Evolutionary conservation across 2,329 filamentous ascomycete genomes (phyloP).

Genomic region (Claviceps africana): DNA sequence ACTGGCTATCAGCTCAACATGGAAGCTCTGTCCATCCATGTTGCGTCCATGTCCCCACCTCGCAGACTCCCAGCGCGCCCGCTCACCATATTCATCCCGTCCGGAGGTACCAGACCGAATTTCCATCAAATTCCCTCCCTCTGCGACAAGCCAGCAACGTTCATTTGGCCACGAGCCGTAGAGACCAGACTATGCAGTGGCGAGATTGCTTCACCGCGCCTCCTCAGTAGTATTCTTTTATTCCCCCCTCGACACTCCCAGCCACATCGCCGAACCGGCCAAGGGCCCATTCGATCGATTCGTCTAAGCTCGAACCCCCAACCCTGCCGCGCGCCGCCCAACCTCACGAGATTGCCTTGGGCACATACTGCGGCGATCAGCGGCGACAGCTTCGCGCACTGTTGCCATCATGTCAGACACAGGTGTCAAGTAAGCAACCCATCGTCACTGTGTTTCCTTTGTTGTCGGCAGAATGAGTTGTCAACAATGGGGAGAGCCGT

Average conservation of each 20-base stretch:
- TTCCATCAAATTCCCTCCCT: not conserved
- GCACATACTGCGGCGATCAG: not conserved
- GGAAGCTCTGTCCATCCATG: too few relatives aligned
- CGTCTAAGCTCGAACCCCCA: too few relatives aligned
- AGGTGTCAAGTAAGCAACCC: constrained; percentile 15
- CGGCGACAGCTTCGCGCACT: not conserved
- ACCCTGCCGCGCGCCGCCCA: not conserved
- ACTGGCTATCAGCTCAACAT: too few relatives aligned
- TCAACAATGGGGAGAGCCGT: not conserved
- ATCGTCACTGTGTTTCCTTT: not conserved
- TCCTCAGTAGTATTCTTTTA: not conserved
- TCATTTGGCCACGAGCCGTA: not conserved
- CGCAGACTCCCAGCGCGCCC: too few relatives aligned
- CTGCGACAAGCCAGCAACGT: not conserved
- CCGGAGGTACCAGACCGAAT: too few relatives aligned
- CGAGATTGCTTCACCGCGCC: not conserved
- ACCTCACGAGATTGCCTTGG: not conserved
- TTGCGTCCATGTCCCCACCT: too few relatives aligned
- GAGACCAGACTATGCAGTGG: not conserved
- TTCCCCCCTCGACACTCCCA: not conserved
- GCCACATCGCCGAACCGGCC: not conserved
- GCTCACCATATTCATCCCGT: too few relatives aligned
- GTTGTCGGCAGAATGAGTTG: not conserved
- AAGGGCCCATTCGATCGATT: too few relatives aligned
- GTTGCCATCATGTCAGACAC: constrained; percentile 20